phyloP scores from a whole-genome alignment of 345 rosid genomes.

The Syzygium oleosum region DNA sequence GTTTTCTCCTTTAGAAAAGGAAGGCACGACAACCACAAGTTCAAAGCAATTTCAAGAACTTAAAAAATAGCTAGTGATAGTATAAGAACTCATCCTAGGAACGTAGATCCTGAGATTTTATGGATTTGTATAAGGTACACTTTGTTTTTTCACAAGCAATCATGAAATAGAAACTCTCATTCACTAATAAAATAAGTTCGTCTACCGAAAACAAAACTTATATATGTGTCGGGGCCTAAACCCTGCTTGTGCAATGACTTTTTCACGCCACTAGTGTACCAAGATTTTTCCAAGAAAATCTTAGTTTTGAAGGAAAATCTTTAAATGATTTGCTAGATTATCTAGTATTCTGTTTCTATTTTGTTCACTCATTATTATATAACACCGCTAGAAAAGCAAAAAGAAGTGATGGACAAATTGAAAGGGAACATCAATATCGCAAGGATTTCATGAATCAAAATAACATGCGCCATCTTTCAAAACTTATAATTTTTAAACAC shows the following conservation, averaged over 20 bases:
- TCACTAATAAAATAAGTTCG: not conserved
- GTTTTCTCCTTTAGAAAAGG: not conserved
- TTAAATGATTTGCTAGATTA: not conserved
- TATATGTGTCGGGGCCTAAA: not conserved
- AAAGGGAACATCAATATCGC: not conserved
- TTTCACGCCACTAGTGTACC: not conserved
- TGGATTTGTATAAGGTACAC: not conserved
- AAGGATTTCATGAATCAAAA: not conserved
- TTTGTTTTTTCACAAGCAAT: not conserved
- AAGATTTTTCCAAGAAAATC: not conserved
- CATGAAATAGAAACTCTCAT: not conserved
- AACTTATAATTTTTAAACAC: not conserved
- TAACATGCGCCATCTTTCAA: not conserved
- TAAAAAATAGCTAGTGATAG: not conserved
- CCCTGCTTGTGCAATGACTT: not conserved
- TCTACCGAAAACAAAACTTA: not conserved
- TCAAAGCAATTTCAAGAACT: not conserved
- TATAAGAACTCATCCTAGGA: not conserved
- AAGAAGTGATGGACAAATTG: not conserved
- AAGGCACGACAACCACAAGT: not conserved
- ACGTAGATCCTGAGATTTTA: not conserved
- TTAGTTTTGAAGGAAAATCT: not conserved
- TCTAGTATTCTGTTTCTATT: not conserved
- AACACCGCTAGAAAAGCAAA: not conserved
- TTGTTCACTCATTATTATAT: not conserved